Conservation (phyloP, 768 basidiomycete genomes). For the Gymnopilus junonius region DNA sequence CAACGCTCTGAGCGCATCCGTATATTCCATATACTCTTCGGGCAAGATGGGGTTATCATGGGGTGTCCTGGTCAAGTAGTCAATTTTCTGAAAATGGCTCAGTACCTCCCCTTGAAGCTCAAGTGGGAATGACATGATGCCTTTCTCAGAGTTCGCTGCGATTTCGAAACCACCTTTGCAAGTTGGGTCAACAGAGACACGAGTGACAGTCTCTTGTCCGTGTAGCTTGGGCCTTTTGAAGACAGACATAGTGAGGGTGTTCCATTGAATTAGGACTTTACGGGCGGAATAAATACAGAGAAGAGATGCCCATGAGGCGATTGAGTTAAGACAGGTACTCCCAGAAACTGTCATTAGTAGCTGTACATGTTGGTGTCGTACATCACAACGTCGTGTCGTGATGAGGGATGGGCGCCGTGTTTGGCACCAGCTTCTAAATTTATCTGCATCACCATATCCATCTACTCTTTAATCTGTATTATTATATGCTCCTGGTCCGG, state of each 20-base stretch:
- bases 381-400: background rate
- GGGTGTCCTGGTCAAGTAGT: constrained; percentile 5
- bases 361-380: background rate
- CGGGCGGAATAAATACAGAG: background rate
- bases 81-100: constrained; percentile 6
- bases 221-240: constrained; percentile 3
- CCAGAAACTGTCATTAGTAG: background rate
- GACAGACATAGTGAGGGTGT: background rate
- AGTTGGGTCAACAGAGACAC: background rate
- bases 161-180: constrained; percentile 3
- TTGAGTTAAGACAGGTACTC: background rate
- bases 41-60: constrained; percentile 13
- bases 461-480: background rate
- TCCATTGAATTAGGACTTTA: background rate
- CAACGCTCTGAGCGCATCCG: constrained; percentile 14
- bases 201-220: background rate
- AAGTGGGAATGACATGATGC: constrained; percentile 9
- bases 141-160: constrained; percentile 13
- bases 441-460: background rate
- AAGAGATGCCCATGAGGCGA: background rate
- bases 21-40: constrained; percentile 11
- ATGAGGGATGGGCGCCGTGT: background rate
- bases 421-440: background rate
- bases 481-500: constrained; percentile 21
- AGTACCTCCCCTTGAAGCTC: constrained; percentile 16